phyloP scores from a whole-genome alignment of 345 rosid genomes.

The Citrus hindsii region DNA sequence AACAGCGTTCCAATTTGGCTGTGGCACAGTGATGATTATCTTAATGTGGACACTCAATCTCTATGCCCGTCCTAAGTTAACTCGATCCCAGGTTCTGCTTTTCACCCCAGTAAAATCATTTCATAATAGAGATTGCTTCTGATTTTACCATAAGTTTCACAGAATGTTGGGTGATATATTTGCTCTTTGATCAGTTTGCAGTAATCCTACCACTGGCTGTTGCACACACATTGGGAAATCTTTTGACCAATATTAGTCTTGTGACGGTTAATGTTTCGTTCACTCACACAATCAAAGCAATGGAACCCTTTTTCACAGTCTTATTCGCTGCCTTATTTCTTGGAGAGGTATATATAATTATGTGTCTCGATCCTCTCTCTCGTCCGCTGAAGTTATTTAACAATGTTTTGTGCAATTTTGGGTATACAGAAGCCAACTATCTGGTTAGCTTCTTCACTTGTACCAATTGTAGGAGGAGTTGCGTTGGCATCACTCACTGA shows the following conservation, averaged over 20 bases:
- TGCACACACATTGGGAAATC: constrained; percentile 80
- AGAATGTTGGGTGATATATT: neutral
- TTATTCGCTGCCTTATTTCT: constrained; percentile 59
- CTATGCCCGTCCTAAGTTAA: constrained; percentile 52
- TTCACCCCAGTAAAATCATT: neutral
- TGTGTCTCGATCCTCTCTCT: accelerated
- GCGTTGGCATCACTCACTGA: constrained; percentile 82
- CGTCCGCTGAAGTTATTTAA: neutral
- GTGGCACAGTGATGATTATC: constrained; percentile 60
- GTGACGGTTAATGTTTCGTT: constrained; percentile 80
- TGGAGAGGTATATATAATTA: constrained; percentile 48
- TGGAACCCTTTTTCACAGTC: constrained; percentile 95
- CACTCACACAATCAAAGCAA: constrained; percentile 90
- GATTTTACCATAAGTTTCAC: neutral
- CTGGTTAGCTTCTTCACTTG: constrained; percentile 55
- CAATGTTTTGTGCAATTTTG: neutral
- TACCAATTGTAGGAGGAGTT: constrained; percentile 84
- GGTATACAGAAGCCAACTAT: constrained; percentile 56
- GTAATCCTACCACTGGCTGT: constrained; percentile 68
- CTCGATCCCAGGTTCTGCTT: constrained; percentile 58
- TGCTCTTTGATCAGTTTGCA: constrained; percentile 40
- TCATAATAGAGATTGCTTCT: neutral
- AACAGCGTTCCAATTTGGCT: constrained; percentile 71
- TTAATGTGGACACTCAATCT: constrained; percentile 73
- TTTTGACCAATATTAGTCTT: constrained; percentile 74